phyloP scores from a whole-genome alignment of 2,329 filamentous ascomycete genomes.

The Fusarium sambucinum region DNA sequence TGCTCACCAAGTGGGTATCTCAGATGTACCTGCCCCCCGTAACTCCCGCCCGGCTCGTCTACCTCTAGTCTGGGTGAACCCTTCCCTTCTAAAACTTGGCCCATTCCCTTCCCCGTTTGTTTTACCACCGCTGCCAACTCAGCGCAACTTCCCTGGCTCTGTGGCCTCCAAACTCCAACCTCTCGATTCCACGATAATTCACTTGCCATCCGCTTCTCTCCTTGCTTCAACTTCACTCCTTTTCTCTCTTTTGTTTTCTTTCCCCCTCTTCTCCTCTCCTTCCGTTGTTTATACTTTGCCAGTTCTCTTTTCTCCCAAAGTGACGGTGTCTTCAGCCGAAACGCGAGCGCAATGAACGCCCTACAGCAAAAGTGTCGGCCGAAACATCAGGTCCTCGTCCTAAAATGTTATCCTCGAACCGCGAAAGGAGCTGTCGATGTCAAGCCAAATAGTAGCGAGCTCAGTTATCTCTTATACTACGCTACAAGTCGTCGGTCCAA shows the following conservation, averaged over 20 bases:
- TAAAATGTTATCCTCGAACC: conserved; percentile 95
- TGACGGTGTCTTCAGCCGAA: conserved; percentile 35
- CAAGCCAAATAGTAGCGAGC: conserved; percentile 95
- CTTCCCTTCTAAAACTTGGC: conserved; percentile 35
- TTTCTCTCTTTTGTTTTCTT: neutral
- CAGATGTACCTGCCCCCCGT: conserved; percentile 35
- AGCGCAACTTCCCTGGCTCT: conserved; percentile 34
- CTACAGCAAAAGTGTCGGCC: conserved; percentile 80
- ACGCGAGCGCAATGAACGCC: conserved; percentile 66
- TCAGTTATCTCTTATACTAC: conserved; percentile 97
- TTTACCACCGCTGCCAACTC: conserved; percentile 34
- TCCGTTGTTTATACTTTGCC: neutral
- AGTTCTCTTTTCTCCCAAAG: neutral
- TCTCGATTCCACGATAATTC: conserved; percentile 8
- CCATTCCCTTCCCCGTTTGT: conserved; percentile 36
- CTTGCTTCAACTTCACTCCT: conserved; percentile 5
- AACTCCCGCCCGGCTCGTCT: conserved; percentile 26
- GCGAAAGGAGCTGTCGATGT: conserved; percentile 93
- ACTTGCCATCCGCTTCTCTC: conserved; percentile 12
- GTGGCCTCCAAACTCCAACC: conserved; percentile 20
- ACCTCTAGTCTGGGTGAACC: conserved; percentile 15
- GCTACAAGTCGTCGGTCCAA: conserved; percentile 94
- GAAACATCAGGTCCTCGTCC: conserved; percentile 95
- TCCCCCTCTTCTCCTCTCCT: neutral
- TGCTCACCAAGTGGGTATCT: conserved; percentile 27